Conservation (phyloP, 176 grass and related monocot species). For the Saccharum spontaneum region DNA sequence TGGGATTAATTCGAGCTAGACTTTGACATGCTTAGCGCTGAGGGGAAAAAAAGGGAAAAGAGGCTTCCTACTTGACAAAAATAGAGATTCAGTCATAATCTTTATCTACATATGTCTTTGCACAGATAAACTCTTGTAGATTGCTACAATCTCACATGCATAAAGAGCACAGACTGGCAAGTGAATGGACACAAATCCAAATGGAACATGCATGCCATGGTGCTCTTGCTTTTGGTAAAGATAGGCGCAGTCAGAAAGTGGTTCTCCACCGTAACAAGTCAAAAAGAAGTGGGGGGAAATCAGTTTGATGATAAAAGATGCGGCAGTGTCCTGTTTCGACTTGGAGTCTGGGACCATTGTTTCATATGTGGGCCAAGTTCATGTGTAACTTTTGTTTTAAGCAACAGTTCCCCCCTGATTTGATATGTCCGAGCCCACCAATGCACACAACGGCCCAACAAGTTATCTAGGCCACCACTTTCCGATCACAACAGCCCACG, state of each 20-base stretch:
- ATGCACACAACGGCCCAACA: neutral
- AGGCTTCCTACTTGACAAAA: neutral
- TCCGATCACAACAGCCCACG: neutral
- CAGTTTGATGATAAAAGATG: neutral
- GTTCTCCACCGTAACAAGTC: conserved; percentile 31
- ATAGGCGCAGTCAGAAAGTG: conserved; percentile 40
- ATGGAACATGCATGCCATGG: neutral
- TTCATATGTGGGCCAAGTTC: neutral
- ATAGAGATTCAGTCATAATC: neutral
- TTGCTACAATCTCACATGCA: neutral
- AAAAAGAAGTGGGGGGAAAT: conserved; percentile 23
- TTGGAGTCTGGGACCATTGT: neutral
- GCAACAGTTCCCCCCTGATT: neutral
- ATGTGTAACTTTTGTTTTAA: too few species aligned
- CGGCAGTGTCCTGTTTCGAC: neutral
- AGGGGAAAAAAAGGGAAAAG: neutral
- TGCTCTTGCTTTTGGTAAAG: conserved; percentile 46
- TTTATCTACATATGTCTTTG: neutral
- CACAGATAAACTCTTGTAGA: neutral
- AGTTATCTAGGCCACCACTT: neutral
- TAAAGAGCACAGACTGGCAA: neutral
- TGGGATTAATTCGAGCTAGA: too few species aligned
- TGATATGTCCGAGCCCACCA: neutral
- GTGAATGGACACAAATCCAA: conserved; percentile 23
- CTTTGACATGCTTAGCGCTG: neutral